Evolutionary conservation across 2,329 filamentous ascomycete genomes (phyloP), one percentile per base, ranked within the genome.

Genomic region (Cladosporium colombiae): DNA sequence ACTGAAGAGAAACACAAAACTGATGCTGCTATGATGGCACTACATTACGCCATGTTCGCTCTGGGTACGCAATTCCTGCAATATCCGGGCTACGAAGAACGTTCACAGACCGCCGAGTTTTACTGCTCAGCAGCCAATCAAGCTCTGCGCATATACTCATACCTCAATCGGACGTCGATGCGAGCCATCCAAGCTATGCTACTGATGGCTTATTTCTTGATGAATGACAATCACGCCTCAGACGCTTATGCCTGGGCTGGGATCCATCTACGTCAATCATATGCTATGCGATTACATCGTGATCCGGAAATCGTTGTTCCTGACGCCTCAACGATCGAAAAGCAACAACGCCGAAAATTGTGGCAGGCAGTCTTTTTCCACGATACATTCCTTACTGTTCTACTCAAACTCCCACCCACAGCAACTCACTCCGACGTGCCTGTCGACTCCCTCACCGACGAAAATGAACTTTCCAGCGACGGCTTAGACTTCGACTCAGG

Each of bases 171-270:
- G 53, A 89, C 90, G 1, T 91, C 89, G 0, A 82, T 92, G 59
- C 82, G 87, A 27, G 91, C 90, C 1, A 87, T 93, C 35, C 90
- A 92, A 76, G 87, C 91, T 53, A 93, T 93, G 90, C 88, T 93
- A 0, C 78, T 94, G n/a, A 88, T 93, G 66, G 88, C 88, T 0
- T 93, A 93, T 74, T 94, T 94, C 71, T 81, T 94, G 40, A 93
- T 93, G 80, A 94, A 94, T 72, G 91, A 94, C 76, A 93, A 93
- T 72, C 91, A 93, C 72, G 90, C 90, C 4, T 91, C 89, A 0
- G 91, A 94, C 74, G 91, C 91, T 1, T 94, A 91, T 88, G 89
- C 90, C 0, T 94, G 93, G 81, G 89, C 89, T 0, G 91, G 91
- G 6, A 89, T 94, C 29, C 77, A 92, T 25, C 88, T 92, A 69